Evolutionary conservation across 2,329 filamentous ascomycete genomes (phyloP).

Genomic region (Claviceps sp.): DNA sequence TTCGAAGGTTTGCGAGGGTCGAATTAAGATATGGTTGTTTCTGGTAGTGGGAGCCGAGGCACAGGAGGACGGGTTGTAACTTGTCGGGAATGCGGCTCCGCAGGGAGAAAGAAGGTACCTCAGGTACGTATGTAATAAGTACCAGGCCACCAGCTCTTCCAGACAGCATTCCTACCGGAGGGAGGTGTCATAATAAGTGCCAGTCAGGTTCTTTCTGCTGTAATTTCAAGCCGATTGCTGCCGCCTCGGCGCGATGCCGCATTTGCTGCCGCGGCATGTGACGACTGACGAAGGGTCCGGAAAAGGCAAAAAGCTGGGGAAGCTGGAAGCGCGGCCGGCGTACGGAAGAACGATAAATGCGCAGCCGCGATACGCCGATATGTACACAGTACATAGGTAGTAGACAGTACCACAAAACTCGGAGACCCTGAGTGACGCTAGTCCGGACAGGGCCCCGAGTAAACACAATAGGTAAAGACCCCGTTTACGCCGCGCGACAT

Average conservation of each 20-base stretch:
- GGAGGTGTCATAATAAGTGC: too few relatives aligned
- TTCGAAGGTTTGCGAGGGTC: neutral
- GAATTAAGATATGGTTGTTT: neutral
- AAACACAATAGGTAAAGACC: conserved; percentile 13
- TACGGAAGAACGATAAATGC: conserved; percentile 7
- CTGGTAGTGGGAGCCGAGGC: conserved; percentile 4
- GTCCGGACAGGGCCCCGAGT: conserved; percentile 12
- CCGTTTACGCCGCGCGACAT: conserved; percentile 1
- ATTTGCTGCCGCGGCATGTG: neutral
- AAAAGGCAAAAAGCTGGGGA: neutral
- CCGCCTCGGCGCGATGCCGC: neutral
- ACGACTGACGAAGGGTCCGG: neutral
- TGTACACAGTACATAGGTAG: too few relatives aligned
- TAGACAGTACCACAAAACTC: too few relatives aligned
- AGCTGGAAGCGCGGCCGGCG: neutral
- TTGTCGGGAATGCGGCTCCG: neutral
- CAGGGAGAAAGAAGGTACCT: neutral
- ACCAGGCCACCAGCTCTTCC: neutral
- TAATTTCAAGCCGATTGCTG: neutral
- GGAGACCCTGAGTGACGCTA: conserved; percentile 9
- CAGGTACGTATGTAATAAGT: too few relatives aligned
- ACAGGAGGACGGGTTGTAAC: neutral
- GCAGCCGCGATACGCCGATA: neutral
- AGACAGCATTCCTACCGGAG: neutral
- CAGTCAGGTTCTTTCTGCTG: neutral